Conservation (phyloP, 768 basidiomycete genomes). For the Amanita phalloides region DNA sequence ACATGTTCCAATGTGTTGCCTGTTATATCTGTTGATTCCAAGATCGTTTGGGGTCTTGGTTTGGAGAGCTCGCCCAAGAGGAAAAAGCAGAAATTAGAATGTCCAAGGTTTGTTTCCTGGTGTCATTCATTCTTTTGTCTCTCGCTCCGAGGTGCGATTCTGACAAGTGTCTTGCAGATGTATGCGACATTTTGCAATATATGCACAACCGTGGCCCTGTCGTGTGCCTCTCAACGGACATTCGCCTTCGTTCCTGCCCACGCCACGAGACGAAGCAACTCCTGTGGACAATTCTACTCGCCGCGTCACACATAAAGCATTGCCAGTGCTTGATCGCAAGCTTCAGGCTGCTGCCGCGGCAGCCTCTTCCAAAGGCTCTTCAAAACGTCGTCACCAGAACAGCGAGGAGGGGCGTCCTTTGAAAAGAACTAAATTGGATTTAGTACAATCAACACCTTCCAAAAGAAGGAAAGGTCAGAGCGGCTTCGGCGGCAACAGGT, state of each 20-base stretch:
- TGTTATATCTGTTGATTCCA: constrained; percentile 63
- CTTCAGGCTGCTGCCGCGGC: constrained; percentile 29
- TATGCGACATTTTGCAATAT: constrained; percentile 73
- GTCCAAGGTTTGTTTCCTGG: constrained; percentile 50
- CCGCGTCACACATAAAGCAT: constrained; percentile 39
- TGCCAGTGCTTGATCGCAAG: constrained; percentile 45
- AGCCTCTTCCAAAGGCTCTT: constrained; percentile 15
- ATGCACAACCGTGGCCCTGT: constrained; percentile 59
- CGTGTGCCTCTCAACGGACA: constrained; percentile 41
- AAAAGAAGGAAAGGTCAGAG: background rate
- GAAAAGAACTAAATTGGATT: constrained; percentile 3
- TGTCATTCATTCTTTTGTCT: background rate
- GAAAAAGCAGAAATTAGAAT: constrained; percentile 56
- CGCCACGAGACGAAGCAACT: constrained; percentile 40
- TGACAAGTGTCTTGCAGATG: constrained; percentile 35
- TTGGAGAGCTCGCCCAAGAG: constrained; percentile 41
- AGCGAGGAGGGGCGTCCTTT: constrained; percentile 14
- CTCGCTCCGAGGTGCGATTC: background rate
- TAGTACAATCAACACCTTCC: background rate
- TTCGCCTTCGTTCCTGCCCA: constrained; percentile 25
- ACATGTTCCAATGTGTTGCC: constrained; percentile 67
- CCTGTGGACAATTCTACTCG: constrained; percentile 35
- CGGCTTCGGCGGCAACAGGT: background rate
- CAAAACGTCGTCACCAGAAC: constrained; percentile 20
- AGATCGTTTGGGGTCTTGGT: constrained; percentile 65